Evolutionary conservation across 2,329 filamentous ascomycete genomes (phyloP).

Genomic region (Pestalotiopsis sp.): DNA sequence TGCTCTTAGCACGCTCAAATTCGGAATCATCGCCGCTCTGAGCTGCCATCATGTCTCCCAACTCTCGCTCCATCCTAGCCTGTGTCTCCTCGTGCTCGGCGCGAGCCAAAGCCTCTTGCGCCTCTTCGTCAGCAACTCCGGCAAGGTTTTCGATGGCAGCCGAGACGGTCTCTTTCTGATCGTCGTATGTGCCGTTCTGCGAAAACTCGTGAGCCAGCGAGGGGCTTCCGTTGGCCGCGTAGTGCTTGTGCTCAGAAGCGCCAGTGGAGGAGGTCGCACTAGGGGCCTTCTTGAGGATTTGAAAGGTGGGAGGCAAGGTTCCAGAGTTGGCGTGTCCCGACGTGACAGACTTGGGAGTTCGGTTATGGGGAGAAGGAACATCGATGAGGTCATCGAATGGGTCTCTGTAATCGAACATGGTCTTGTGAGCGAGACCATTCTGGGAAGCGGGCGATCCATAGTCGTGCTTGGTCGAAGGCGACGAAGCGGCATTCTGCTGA

Average conservation of each 20-base stretch:
- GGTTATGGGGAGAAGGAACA: conserved; percentile 42
- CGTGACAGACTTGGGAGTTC: conserved; percentile 43
- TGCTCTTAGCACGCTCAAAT: conserved; percentile 52
- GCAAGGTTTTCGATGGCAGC: conserved; percentile 71
- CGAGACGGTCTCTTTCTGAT: conserved; percentile 67
- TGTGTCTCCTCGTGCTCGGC: conserved; percentile 53
- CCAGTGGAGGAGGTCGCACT: conserved; percentile 40
- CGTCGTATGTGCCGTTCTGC: conserved; percentile 20
- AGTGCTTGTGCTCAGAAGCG: conserved; percentile 42
- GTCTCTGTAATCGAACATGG: conserved; percentile 39
- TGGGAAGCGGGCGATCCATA: conserved; percentile 31
- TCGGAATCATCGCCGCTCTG: conserved; percentile 51
- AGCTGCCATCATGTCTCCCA: conserved; percentile 52
- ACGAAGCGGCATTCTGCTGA: conserved; percentile 23
- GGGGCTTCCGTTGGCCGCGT: conserved; percentile 42
- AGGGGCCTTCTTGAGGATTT: conserved; percentile 55
- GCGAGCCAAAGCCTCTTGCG: conserved; percentile 67
- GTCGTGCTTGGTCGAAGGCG: conserved; percentile 29
- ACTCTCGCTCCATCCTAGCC: conserved; percentile 50
- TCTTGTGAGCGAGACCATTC: conserved; percentile 25
- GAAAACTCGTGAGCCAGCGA: conserved; percentile 44
- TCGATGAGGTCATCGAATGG: conserved; percentile 44
- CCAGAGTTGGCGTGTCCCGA: conserved; percentile 29
- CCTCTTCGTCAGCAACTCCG: conserved; percentile 51
- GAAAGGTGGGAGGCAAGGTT: conserved; percentile 41